A percentile compares a stretch with the other conserved stretches of the same genome.
Evolutionary conservation across 495 filamentous ascomycete species (phyloP).

Genomic region (Xylaria grammica): DNA sequence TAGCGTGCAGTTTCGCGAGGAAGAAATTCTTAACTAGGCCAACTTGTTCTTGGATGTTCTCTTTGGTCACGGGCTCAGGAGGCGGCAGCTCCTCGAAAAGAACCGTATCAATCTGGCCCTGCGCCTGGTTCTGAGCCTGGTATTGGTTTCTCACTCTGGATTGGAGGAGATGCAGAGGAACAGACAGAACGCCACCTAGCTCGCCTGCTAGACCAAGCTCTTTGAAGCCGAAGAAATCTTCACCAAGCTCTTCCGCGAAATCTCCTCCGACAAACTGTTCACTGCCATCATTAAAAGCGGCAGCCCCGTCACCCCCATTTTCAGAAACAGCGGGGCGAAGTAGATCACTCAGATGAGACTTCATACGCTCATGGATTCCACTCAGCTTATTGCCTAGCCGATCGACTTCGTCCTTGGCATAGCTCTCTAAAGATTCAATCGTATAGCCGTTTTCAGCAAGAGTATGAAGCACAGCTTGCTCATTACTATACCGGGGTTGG

Average conservation of each 20-base stretch:
- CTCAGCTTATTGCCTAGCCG: slow-evolving; percentile 81
- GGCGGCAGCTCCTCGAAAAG: slow-evolving; percentile 73
- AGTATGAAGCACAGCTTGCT: slow-evolving; percentile 87
- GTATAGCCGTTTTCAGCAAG: slow-evolving; percentile 81
- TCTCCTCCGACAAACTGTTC: slow-evolving; percentile 97
- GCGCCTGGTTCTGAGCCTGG: slow-evolving; percentile 71
- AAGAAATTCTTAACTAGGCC: slow-evolving; percentile 90
- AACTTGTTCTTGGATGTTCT: slow-evolving; percentile 78
- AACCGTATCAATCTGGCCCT: slow-evolving; percentile 55
- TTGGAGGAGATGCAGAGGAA: slow-evolving; percentile 93
- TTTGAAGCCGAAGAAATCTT: slow-evolving; percentile 99
- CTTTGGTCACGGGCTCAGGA: slow-evolving; percentile 77
- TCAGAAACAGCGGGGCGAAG: slow-evolving; percentile 86
- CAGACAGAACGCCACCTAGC: slow-evolving; percentile 82
- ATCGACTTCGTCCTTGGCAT: slow-evolving; percentile 93
- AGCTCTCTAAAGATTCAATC: slow-evolving; percentile 79
- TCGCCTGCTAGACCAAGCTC: slow-evolving; percentile 91
- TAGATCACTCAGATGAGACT: slow-evolving; percentile 84
- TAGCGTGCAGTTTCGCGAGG: slow-evolving; percentile 80
- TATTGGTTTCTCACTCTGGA: slow-evolving; percentile 83
- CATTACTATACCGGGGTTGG: slow-evolving; percentile 71
- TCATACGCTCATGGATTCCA: slow-evolving; percentile 91
- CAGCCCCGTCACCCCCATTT: slow-evolving; percentile 80
- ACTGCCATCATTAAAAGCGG: slow-evolving; percentile 92
- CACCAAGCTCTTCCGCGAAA: slow-evolving; percentile 95